Base-by-base conservation (phyloP, 2,329 filamentous ascomycete genomes). In the Aspergillus sp. region DNA sequence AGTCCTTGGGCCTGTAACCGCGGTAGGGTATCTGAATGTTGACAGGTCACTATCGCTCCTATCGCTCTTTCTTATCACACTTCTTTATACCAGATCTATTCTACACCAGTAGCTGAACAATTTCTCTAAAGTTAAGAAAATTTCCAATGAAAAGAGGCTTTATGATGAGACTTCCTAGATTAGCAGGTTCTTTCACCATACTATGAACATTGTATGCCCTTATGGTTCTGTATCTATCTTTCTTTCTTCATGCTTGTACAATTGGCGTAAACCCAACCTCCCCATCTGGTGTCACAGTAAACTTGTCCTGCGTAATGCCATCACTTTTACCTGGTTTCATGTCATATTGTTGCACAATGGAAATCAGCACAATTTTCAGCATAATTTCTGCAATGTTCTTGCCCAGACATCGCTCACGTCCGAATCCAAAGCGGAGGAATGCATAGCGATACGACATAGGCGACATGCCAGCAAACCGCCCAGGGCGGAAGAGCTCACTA, bases 401-500 rank as follows among this genome's bases (percentile, higher is more conserved):
- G 2, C 47, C 47, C 28, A 49, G 35, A 12, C 47, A 49, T 34
- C 40, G 29, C 7, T 41, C 19, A 8, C 39, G 33, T 7, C 39
- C 47, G 8, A 46, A 40, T 26, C 41, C 32, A 32, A 43, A 49
- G 5, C 47, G 47, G 30, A 42, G 12, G 6, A 49, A 43, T 26
- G 35, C 32, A 32, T 46, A 49, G 9, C 47, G 47, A 19, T 8
- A 26, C 12, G 33, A 4, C 2, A 8, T 19, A 7, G 26, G 7
- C 5, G 47, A 34, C 1, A 49, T 43, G 4, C 43, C 28, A 8
- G 41, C 10, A 42, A 48, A 57, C 27, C 54, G 43, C 26, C 49
- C 51, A n/a, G 54, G 54, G 7, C 47, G 44, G 46, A 52, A 55
- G 4, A 47, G 42, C 1, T 48, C 30, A 6, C 49, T 49, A 34